Evolutionary conservation across 2,329 filamentous ascomycete species (phyloP).

Genomic region (Sporothrix dimorphospora): DNA sequence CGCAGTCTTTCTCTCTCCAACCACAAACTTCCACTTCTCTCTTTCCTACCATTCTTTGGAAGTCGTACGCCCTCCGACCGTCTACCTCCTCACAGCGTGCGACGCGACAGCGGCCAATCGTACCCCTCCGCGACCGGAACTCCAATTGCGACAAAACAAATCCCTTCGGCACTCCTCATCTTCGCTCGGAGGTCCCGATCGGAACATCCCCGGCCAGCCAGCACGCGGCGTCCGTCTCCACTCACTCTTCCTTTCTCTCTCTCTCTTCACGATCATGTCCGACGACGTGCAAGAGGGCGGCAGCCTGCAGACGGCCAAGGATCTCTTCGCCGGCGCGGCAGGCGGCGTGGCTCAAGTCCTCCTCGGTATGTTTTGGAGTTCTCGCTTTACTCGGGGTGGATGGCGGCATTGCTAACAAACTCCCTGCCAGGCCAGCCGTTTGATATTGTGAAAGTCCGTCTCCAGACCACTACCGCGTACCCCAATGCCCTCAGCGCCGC

Average conservation of each 20-base stretch:
- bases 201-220: not conserved
- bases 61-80: not conserved
- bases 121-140: not conserved
- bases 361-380: slow-evolving; percentile 61
- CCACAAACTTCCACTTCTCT: not conserved
- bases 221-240: not conserved
- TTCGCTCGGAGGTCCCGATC: not conserved
- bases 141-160: not conserved
- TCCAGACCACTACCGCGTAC: slow-evolving; percentile 88
- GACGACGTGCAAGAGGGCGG: slow-evolving; percentile 37
- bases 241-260: not conserved
- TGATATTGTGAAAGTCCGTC: slow-evolving; percentile 96
- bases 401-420: not conserved
- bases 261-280: slow-evolving; percentile 19
- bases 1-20: not conserved
- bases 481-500: slow-evolving; percentile 79
- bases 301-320: slow-evolving; percentile 72
- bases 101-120: not conserved
- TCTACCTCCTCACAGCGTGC: not conserved
- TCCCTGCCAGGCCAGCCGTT: slow-evolving; percentile 63
- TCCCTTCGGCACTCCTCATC: not conserved
- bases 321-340: slow-evolving; percentile 85
- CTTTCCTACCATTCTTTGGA: not conserved
- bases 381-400: not conserved
- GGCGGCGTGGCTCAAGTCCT: slow-evolving; percentile 94